Base-by-base conservation (phyloP, 345 rosid genomes). In the Stellera chamaejasme region DNA sequence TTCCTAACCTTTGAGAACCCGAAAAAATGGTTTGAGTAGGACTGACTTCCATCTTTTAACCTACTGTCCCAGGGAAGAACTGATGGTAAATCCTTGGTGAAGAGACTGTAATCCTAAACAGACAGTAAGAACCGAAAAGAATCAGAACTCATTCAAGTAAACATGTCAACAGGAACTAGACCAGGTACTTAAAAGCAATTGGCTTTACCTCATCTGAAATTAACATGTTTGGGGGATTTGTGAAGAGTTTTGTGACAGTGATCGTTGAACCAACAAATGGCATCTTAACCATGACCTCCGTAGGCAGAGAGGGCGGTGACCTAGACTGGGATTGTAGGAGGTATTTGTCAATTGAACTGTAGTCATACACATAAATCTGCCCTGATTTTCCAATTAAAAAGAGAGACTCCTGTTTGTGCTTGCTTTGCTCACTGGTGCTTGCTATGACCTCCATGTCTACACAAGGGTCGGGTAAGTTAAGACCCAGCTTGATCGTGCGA, bases 351-450 rank as follows among this genome's bases (percentile, higher is more conserved):
- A 92, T 85, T 73, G 67, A 63, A 55, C 67, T 62, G 66, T 88
- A 95, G 75, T 88, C 95, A 45, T 80, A 92, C 23, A 79, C 77
- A 68, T 83, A 81, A 15, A 92, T 60, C 15, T 61, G 85, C 43
- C 96, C 98, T 27, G 96, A 88, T 69, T 84, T 86, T 39, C 96
- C 96, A 61, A 92, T 76, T 55, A 86, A 64, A 48, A 92, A 60
- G 45, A 88, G 74, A 48, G 43, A 58, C 45, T 77, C 81, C 16
- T 78, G 81, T 67, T 75, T 88, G 58, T 77, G 80, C 56, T 78
- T 90, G 66, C 68, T 79, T 48, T 77, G 84, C 60, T 87, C 93
- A 55, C 26, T 70, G 46, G 44, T 66, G 74, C 74, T 77, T 49
- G 80, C 72, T 54, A 81, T 62, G 64, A 88, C 70, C 75, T 80